These are phyloP conservation scores for Carex arenaria DNA, from an alignment of 202 grass and related monocot species.

Conservation along the genomic window DNA sequence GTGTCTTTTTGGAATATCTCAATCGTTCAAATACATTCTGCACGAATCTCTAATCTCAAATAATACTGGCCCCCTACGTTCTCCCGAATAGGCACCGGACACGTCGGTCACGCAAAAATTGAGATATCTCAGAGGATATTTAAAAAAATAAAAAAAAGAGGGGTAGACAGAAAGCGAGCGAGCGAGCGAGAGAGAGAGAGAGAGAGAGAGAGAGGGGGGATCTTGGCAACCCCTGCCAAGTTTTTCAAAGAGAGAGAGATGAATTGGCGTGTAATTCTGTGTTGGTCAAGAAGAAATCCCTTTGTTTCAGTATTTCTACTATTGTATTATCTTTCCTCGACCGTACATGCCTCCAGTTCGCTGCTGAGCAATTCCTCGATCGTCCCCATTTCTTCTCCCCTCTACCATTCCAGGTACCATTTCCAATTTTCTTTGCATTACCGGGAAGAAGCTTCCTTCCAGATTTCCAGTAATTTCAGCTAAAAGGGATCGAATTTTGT, in stretches of 20 bases:
- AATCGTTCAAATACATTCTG: no score
- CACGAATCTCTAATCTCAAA: no score
- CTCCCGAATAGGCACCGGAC: no score
- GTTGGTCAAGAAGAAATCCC: not conserved
- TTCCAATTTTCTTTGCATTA: not conserved
- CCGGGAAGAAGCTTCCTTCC: not conserved
- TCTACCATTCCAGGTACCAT: conserved; percentile 81
- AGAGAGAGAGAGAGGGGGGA: not conserved
- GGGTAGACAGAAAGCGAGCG: not conserved
- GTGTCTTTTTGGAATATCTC: no score
- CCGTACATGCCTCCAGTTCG: conserved; percentile 16
- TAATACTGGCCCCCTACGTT: no score
- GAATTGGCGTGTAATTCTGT: not conserved
- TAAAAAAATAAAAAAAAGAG: not conserved
- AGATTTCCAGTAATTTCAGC: not conserved
- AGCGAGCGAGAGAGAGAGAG: not conserved
- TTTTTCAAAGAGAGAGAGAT: not conserved
- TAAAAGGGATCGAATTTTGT: not conserved
- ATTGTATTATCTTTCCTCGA: not conserved
- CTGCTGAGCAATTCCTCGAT: conserved; percentile 26
- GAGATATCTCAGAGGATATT: no score
- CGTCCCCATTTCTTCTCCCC: conserved; percentile 47
- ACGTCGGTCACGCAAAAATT: no score
- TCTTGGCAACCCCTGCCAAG: no score
- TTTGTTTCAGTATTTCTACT: not conserved